Evolutionary conservation across 129 eudicot species (phyloP), one percentile per base, ranked within the genome.

Genomic region (Flaveria linearis): DNA sequence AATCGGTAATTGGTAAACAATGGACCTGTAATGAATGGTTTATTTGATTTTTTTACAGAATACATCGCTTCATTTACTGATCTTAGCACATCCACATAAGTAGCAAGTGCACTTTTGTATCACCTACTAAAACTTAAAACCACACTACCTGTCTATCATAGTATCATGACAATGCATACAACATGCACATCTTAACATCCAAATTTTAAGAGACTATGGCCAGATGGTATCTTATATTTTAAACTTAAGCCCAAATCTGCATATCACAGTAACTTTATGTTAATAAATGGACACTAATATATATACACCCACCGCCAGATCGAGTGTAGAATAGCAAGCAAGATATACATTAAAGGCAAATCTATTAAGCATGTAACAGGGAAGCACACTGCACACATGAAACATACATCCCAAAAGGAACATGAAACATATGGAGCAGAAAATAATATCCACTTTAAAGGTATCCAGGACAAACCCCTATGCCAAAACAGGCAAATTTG

Each of bases 261-360:
- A 46, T 61, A 62, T 25, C 33, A 61, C 47, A 17, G 13, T 63
- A 45, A 60, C 12, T 10, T 45, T 1, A 26, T 12, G 12, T 46
- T 63, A 28, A 47, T n/a, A 4, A 47, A 28, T 28, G 45, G 50
- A 49, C 49, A 47, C 46, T 11, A 9, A 5, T 47, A n/a, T 28
- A 74, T 75, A 51, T 47, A 47, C 33, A 75, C 17, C 36, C 2
- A 43, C n/a, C 72, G 15, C 55, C 45, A 42, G 71, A 17, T 42
- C 58, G 28, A 9, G 39, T 11, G 69, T 39, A 58, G 58, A 41
- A 56, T 22, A 55, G 7, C 23, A 43, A 26, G 58, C 69, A 75
- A 25, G 46, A 25, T 26, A 45, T 23, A n/a, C 70, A 42, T 74
- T 2, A 2, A 74, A 61, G 33, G 50, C 20, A 66, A 49, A 46